phyloP scores from a whole-genome alignment of 1,139 yeast genomes.

The Saccharomyces hybrid region DNA sequence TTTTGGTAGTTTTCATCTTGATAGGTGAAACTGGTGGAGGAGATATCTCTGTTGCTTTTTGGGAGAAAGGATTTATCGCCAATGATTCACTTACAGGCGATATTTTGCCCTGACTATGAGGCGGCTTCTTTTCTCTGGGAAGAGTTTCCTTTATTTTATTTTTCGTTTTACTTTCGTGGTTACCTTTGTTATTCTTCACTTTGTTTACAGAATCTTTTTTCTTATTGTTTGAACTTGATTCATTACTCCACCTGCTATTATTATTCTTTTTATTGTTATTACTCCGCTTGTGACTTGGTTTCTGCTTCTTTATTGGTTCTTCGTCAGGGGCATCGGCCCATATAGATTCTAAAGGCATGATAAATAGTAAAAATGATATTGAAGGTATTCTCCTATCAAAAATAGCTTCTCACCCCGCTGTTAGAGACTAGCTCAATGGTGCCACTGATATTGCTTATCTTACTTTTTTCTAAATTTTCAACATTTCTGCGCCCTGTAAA shows the following conservation, averaged over 20 bases:
- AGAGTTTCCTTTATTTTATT: conserved; percentile 2
- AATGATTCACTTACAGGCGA: not conserved
- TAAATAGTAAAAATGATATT: not conserved
- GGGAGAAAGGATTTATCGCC: not conserved
- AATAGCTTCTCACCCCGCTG: not conserved
- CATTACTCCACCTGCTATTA: not conserved
- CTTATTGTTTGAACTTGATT: not conserved
- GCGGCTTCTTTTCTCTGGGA: not conserved
- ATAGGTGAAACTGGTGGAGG: not conserved
- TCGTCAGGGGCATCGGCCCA: conserved; percentile 19
- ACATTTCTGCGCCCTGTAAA: not conserved
- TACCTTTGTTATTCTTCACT: conserved; percentile 3
- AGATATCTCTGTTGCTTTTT: not conserved
- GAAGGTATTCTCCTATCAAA: not conserved
- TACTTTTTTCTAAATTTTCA: not conserved
- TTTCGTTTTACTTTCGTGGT: not conserved
- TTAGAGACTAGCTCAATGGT: not conserved
- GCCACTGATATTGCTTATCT: not conserved
- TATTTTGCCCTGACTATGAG: not conserved
- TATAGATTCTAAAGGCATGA: conserved; percentile 15
- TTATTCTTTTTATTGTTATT: not conserved
- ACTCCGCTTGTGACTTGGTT: not conserved
- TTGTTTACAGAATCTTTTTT: not conserved
- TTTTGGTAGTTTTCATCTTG: not conserved
- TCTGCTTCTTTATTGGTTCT: conserved; percentile 1